Conservation (phyloP, 2,329 filamentous ascomycete genomes). For the Chrysoporthe cubensis region DNA sequence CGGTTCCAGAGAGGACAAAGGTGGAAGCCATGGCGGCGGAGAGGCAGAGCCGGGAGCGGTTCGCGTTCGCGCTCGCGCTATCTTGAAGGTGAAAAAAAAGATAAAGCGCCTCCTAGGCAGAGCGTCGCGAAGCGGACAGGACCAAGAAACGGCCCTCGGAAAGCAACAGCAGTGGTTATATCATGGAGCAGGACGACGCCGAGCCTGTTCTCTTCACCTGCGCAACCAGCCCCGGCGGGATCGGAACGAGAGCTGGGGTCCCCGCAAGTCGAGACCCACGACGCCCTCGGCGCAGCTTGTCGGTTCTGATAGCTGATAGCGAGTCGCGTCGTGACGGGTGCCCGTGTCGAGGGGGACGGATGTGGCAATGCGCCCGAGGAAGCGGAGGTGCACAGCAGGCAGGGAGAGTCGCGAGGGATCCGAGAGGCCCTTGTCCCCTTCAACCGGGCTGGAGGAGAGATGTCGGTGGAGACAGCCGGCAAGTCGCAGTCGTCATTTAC, state of each 20-base stretch:
- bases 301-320: slow-evolving; percentile 18
- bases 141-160: not conserved
- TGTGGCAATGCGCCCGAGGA: not conserved
- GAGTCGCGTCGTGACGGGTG: slow-evolving; percentile 18
- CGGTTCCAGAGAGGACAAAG: slow-evolving; percentile 57
- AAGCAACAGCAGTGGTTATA: slow-evolving; percentile 22
- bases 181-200: slow-evolving; percentile 15
- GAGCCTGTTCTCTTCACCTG: slow-evolving; percentile 4
- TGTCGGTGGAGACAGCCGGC: not conserved
- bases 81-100: not conserved
- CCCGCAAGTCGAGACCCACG: slow-evolving; percentile 25
- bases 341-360: not conserved
- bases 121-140: not conserved
- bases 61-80: not conserved
- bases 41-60: slow-evolving; percentile 1
- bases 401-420: not conserved
- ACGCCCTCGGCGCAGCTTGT: slow-evolving; percentile 17
- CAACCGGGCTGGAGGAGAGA: slow-evolving; percentile 16
- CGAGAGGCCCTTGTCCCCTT: not conserved
- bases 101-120: slow-evolving; percentile 3
- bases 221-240: not conserved
- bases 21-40: slow-evolving; percentile 51
- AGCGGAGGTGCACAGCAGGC: not conserved
- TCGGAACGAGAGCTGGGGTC: slow-evolving; percentile 11
- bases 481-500: slow-evolving; percentile 13